Base-by-base conservation (phyloP, 129 eudicot genomes). In the Arctium lappa region DNA sequence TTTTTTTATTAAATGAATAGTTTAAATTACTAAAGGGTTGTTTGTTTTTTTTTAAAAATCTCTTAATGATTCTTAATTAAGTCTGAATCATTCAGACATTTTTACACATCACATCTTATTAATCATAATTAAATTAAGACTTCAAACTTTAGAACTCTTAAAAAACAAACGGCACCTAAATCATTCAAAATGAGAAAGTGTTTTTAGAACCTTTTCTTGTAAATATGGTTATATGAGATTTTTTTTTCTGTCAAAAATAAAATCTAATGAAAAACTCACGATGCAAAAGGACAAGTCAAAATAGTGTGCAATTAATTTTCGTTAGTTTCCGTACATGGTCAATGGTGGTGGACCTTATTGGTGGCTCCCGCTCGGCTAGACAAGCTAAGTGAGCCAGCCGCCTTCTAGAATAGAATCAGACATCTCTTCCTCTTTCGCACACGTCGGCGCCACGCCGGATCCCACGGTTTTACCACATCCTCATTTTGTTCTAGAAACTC, bases 291-390 rank as follows among this genome's bases (percentile, higher is more conserved):
- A 81, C 68, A 63, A 13, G 22, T 81, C 13, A 62, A 73, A 72
- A 73, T 18, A 62, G 68, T 30, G 75, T 63, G 72, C 33, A 44
- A 74, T 39, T 29, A 81, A 73, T 6, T 73, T 74, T 7, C 38
- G 74, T 74, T 48, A 10, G 22, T 74, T 34, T 63, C 13, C 46
- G 68, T 65, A 74, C 36, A 12, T 75, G 71, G 86, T 82, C 81
- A 76, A 76, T 46, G 70, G 78, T 68, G 77, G 86, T 82, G 81
- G 86, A 69, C 56, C 85, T 38, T n/a, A 65, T 33, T 18, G 77
- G 37, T 16, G 70, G 72, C 72, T 69, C 74, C 10, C 5, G 37
- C 78, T 53, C 72, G 22, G 79, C 70, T 80, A 80, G 32, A 70
- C 34, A 60, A 30, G 74, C 73, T 71, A 44, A 77, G 82, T n/a